A percentile compares a stretch with the other conserved stretches of the same genome.
Conservation (phyloP, 2,329 filamentous ascomycete species). For the Hypomyces perniciosus region DNA sequence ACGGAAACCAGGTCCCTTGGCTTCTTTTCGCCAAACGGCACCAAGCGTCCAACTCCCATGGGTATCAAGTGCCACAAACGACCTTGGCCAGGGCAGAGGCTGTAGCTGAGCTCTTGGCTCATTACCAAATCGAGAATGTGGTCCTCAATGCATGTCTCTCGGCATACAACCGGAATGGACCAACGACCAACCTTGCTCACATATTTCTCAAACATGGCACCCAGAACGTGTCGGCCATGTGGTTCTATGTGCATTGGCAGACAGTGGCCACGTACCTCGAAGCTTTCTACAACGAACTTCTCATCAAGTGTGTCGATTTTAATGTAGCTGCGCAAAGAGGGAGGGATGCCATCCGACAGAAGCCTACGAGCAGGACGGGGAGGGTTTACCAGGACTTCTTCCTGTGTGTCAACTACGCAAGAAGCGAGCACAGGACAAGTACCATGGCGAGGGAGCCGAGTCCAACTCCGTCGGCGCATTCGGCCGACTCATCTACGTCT, state of each 20-base stretch:
- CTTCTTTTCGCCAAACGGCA: slow-evolving; percentile 22
- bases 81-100: slow-evolving; percentile 18
- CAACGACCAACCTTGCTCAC: slow-evolving; percentile 22
- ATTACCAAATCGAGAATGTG: slow-evolving; percentile 22
- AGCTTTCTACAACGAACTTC: slow-evolving; percentile 22
- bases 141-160: slow-evolving; percentile 25
- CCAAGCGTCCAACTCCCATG: slow-evolving; percentile 10
- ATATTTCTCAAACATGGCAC: slow-evolving; percentile 23
- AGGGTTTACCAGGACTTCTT: slow-evolving; percentile 23
- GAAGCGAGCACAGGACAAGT: slow-evolving; percentile 14
- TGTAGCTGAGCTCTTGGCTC: slow-evolving; percentile 20
- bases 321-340: slow-evolving; percentile 24
- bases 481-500: slow-evolving; percentile 19
- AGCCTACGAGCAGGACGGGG: slow-evolving; percentile 18
- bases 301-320: slow-evolving; percentile 22
- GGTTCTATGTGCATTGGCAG: slow-evolving; percentile 25
- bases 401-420: slow-evolving; percentile 26
- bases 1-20: slow-evolving; percentile 19
- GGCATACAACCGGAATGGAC: slow-evolving; percentile 21
- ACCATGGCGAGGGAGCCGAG: slow-evolving; percentile 17
- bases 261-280: slow-evolving; percentile 23
- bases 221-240: slow-evolving; percentile 25
- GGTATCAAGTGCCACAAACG: slow-evolving; percentile 19
- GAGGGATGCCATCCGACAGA: slow-evolving; percentile 20
- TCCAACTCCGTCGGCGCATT: slow-evolving; percentile 18